These are phyloP conservation scores for Aaosphaeria pasadenensis DNA, from an alignment of 2,329 filamentous ascomycete species.

Conservation along the genomic window DNA sequence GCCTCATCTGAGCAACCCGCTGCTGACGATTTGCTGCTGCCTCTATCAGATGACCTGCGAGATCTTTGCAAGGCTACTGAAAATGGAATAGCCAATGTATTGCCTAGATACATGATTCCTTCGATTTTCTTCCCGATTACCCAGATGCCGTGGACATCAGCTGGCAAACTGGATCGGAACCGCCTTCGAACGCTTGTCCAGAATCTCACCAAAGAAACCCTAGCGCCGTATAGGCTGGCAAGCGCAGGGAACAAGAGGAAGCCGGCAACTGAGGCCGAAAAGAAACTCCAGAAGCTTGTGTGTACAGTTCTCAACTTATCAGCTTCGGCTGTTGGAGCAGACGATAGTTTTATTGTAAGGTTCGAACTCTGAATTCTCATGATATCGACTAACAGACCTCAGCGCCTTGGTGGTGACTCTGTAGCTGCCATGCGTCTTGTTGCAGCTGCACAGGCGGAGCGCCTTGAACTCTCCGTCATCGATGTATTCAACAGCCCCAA, in stretches of 20 bases:
- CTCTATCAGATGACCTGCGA: conserved; percentile 21
- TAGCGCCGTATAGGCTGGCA: conserved; percentile 27
- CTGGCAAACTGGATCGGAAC: conserved; percentile 33
- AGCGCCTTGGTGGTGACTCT: conserved; percentile 33
- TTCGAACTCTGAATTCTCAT: not conserved
- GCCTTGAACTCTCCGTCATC: conserved; percentile 25
- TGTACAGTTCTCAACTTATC: conserved; percentile 25
- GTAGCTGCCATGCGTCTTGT: conserved; percentile 31
- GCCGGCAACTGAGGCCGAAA: conserved; percentile 23
- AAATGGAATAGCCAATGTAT: conserved; percentile 22
- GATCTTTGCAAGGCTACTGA: conserved; percentile 28
- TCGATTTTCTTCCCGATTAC: conserved; percentile 29
- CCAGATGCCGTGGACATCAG: conserved; percentile 30
- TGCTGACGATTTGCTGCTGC: conserved; percentile 25
- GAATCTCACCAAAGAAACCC: conserved; percentile 23
- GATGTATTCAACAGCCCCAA: conserved; percentile 32
- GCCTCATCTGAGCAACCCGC: conserved; percentile 15
- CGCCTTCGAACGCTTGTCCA: conserved; percentile 23
- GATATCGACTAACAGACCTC: conserved; percentile 20
- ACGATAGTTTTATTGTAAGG: conserved; percentile 33
- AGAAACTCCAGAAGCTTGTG: conserved; percentile 28
- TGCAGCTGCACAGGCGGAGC: conserved; percentile 23
- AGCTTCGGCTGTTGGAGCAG: conserved; percentile 20
- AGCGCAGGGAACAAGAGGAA: conserved; percentile 27
- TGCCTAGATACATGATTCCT: conserved; percentile 36